phyloP scores from a whole-genome alignment of 129 eudicot genomes.

The Artemisia annua region DNA sequence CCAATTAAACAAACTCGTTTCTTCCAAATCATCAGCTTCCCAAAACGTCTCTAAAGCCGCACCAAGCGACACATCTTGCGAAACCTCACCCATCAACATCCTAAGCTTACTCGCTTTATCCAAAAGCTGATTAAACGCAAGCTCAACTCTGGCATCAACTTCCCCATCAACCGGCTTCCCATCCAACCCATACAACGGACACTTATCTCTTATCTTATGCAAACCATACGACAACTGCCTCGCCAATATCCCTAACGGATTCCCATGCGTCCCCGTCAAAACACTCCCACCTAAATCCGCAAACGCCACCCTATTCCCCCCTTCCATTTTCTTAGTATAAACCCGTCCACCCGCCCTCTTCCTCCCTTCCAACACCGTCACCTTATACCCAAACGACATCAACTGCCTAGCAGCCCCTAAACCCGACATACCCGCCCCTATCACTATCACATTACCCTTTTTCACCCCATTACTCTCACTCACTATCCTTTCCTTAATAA shows the following conservation, averaged over 20 bases:
- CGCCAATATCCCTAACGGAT: constrained; percentile 93
- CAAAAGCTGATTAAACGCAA: constrained; percentile 65
- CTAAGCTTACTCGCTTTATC: constrained; percentile 80
- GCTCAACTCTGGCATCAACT: constrained; percentile 71
- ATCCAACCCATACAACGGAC: constrained; percentile 79
- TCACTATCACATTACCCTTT: constrained; percentile 57
- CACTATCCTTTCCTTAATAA: constrained; percentile 57
- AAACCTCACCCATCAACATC: constrained; percentile 91
- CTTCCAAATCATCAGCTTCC: constrained; percentile 58
- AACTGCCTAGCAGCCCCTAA: constrained; percentile 95
- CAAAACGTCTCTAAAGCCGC: constrained; percentile 88
- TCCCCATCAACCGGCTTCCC: constrained; percentile 75
- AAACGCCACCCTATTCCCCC: constrained; percentile 56
- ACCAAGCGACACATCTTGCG: constrained; percentile 96
- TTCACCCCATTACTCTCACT: constrained; percentile 33
- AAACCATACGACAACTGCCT: constrained; percentile 73
- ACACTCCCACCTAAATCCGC: constrained; percentile 99
- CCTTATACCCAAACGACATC: constrained; percentile 87
- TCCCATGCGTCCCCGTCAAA: constrained; percentile 91
- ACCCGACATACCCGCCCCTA: constrained; percentile 96
- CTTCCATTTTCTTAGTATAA: constrained; percentile 73
- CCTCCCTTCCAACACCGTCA: constrained; percentile 88
- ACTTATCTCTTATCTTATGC: constrained; percentile 90
- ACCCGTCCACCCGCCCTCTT: constrained; percentile 94
- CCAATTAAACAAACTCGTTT: constrained; percentile 79